These are phyloP conservation scores for Teratosphaeria zuluensis DNA, from an alignment of 2,329 filamentous ascomycete species.

Conservation along the genomic window DNA sequence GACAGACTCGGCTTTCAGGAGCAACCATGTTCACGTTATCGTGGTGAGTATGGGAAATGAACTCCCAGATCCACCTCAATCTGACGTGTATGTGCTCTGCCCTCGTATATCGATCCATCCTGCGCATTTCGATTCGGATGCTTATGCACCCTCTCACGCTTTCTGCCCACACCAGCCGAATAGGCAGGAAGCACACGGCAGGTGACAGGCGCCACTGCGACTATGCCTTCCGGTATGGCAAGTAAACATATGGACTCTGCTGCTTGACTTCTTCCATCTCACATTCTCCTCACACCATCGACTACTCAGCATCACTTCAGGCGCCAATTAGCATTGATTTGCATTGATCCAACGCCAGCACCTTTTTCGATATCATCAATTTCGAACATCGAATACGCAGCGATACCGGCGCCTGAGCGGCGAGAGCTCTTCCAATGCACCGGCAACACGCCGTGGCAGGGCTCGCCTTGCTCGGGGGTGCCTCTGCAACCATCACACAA, in stretches of 20 bases:
- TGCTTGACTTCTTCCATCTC: not conserved
- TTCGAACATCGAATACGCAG: not conserved
- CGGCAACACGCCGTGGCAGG: not conserved
- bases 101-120: too few species aligned
- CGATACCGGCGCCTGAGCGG: not conserved
- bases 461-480: not conserved
- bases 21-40: too few species aligned
- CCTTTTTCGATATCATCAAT: not conserved
- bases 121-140: too few species aligned
- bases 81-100: too few species aligned
- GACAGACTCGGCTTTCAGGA: too few species aligned
- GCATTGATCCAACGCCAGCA: not conserved
- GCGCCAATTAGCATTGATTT: not conserved
- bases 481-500: not conserved
- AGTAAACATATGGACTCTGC: not conserved
- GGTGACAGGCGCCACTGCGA: not conserved
- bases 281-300: not conserved
- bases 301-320: not conserved
- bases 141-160: too few species aligned
- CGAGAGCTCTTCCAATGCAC: not conserved
- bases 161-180: too few species aligned
- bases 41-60: too few species aligned
- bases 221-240: not conserved
- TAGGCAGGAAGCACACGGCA: not conserved
- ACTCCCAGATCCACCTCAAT: too few species aligned